Evolutionary conservation across 1,284 basidiomycete genomes (phyloP).

Genomic region (Caloboletus firmus): DNA sequence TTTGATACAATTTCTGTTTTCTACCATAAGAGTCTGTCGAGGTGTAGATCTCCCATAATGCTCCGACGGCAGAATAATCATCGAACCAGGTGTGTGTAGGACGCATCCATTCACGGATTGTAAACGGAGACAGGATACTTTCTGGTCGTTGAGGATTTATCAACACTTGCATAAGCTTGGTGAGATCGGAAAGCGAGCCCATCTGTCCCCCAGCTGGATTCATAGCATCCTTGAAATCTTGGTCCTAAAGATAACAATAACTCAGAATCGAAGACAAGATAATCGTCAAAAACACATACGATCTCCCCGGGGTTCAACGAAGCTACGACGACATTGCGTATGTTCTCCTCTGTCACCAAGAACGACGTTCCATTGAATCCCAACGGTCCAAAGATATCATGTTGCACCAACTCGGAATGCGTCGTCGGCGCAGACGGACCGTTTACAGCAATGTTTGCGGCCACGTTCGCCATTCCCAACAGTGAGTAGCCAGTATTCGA

Average conservation of each 20-base stretch:
- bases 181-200: slow-evolving; percentile 46
- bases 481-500: slow-evolving; percentile 49
- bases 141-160: slow-evolving; percentile 38
- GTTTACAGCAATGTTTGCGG: slow-evolving; percentile 38
- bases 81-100: slow-evolving; percentile 44
- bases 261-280: neutral
- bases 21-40: slow-evolving; percentile 36
- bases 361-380: slow-evolving; percentile 42
- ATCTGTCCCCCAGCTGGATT: slow-evolving; percentile 52
- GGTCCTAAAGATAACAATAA: slow-evolving; percentile 31
- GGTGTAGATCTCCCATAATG: slow-evolving; percentile 50
- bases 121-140: slow-evolving; percentile 39
- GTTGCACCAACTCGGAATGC: slow-evolving; percentile 42
- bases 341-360: slow-evolving; percentile 31
- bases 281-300: slow-evolving; percentile 21
- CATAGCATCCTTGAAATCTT: slow-evolving; percentile 40
- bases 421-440: slow-evolving; percentile 32
- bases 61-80: slow-evolving; percentile 44
- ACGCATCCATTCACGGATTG: slow-evolving; percentile 45
- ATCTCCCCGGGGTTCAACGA: slow-evolving; percentile 33
- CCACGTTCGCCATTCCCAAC: slow-evolving; percentile 44
- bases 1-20: slow-evolving; percentile 41
- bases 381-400: slow-evolving; percentile 47
- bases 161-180: slow-evolving; percentile 42
- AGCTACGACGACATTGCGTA: slow-evolving; percentile 37